Percentiles rank a stretch among this genome's conserved stretches.
phyloP scores from a whole-genome alignment of 768 basidiomycete species.

The Lentinus tigrinus region DNA sequence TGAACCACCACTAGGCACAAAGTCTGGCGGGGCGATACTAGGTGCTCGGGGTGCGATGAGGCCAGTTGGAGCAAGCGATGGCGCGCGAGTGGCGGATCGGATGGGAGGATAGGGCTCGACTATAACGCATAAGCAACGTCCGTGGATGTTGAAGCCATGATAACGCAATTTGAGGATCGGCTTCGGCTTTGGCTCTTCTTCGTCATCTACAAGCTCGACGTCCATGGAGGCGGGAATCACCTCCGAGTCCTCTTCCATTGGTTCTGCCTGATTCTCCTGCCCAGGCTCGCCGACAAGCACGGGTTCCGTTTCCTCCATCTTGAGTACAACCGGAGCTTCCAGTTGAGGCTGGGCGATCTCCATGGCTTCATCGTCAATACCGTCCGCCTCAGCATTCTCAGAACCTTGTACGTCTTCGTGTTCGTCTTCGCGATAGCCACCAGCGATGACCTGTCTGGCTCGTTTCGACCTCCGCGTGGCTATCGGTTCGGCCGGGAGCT shows the following conservation, averaged over 20 bases:
- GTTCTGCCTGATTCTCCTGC: not conserved
- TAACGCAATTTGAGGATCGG: slow-evolving; percentile 73
- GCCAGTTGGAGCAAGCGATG: slow-evolving; percentile 32
- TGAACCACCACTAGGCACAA: slow-evolving; percentile 22
- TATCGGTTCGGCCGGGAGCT: not conserved
- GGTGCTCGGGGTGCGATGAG: slow-evolving; percentile 28
- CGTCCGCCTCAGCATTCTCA: not conserved
- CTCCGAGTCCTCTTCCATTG: not conserved
- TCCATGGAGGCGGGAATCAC: not conserved
- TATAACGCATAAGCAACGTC: slow-evolving; percentile 76
- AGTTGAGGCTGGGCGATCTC: not conserved
- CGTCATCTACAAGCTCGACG: slow-evolving; percentile 41
- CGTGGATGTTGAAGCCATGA: slow-evolving; percentile 67
- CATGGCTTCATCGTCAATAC: not conserved
- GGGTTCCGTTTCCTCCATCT: slow-evolving; percentile 22
- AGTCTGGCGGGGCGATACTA: slow-evolving; percentile 33
- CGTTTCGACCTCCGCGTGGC: slow-evolving; percentile 33
- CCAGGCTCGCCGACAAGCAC: slow-evolving; percentile 4
- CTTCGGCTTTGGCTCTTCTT: slow-evolving; percentile 65
- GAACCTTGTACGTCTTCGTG: slow-evolving; percentile 16
- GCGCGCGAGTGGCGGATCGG: slow-evolving; percentile 34
- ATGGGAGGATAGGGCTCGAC: slow-evolving; percentile 78
- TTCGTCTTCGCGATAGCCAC: slow-evolving; percentile 27
- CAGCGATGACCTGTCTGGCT: slow-evolving; percentile 26
- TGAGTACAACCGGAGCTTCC: not conserved